A percentile compares a stretch with the other conserved stretches of the same genome.
These are phyloP conservation scores for Blastobotrys mokoenaii DNA, from an alignment of 805 yeast species.

Conservation along the genomic window DNA sequence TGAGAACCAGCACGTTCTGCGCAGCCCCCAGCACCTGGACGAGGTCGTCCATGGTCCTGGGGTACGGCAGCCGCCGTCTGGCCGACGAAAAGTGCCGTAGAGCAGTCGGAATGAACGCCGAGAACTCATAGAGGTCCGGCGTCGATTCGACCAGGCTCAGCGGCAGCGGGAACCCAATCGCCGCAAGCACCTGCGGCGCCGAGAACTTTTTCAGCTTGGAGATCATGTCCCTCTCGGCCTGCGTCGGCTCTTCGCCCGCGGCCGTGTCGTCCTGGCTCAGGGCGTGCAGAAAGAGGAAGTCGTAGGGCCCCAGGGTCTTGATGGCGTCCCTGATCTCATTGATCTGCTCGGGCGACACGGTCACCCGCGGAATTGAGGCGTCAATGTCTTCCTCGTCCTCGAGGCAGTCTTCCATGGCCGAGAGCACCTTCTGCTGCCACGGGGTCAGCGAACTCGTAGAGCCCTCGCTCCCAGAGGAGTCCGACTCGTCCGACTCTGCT, in stretches of 20 bases:
- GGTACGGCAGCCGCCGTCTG: constrained; percentile 18
- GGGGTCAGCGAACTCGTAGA: constrained; percentile 9
- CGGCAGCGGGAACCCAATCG: constrained; percentile 52
- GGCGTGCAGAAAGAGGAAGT: too few relatives aligned
- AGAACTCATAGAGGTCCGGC: constrained; percentile 8
- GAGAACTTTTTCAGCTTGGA: too few relatives aligned
- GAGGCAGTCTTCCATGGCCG: constrained; percentile 19
- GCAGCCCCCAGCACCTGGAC: constrained; percentile 46
- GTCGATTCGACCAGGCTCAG: constrained; percentile 23
- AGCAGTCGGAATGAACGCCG: constrained; percentile 4
- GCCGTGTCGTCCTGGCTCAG: too few relatives aligned
- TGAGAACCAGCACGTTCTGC: constrained; percentile 57
- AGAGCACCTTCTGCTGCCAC: constrained; percentile 16
- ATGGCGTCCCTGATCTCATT: constrained; percentile 19
- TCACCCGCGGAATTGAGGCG: constrained; percentile 14
- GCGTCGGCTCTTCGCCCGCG: too few relatives aligned
- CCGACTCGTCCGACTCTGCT: constrained; percentile 10
- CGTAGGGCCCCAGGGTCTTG: too few relatives aligned
- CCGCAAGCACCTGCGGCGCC: constrained; percentile 36
- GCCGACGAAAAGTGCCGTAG: constrained; percentile 23
- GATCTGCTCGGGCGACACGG: constrained; percentile 34
- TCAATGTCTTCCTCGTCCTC: constrained; percentile 12
- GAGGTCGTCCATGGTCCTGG: constrained; percentile 48
- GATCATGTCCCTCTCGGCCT: too few relatives aligned
- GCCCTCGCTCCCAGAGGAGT: constrained; percentile 10